These are phyloP conservation scores for Catunica adiposa DNA, from an alignment of 2,329 filamentous ascomycete species.

Conservation along the genomic window DNA sequence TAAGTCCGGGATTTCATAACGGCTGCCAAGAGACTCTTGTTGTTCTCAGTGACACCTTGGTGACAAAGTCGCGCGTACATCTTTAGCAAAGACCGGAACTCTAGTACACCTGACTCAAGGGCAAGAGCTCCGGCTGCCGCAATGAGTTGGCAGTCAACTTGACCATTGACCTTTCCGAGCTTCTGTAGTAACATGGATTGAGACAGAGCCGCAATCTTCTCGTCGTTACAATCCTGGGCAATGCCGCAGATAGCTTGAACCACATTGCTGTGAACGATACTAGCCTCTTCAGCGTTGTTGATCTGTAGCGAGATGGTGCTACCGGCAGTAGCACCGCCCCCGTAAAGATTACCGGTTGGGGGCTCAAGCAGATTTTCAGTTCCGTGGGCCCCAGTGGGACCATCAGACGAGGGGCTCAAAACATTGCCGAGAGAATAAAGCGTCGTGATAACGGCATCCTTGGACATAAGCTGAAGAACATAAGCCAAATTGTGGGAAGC, in stretches of 20 bases:
- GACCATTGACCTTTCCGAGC: slow-evolving; percentile 63
- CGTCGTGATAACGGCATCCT: slow-evolving; percentile 87
- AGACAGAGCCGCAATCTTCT: slow-evolving; percentile 82
- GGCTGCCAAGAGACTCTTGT: slow-evolving; percentile 51
- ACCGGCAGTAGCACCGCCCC: slow-evolving; percentile 42
- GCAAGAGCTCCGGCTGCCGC: slow-evolving; percentile 65
- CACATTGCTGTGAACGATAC: slow-evolving; percentile 67
- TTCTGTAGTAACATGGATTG: slow-evolving; percentile 97
- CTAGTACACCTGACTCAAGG: slow-evolving; percentile 57
- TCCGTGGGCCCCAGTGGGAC: slow-evolving; percentile 32
- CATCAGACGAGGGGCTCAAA: slow-evolving; percentile 54
- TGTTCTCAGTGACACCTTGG: slow-evolving; percentile 53
- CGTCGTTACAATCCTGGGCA: slow-evolving; percentile 62
- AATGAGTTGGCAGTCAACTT: slow-evolving; percentile 74
- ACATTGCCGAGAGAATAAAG: slow-evolving; percentile 95
- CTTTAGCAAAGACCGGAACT: slow-evolving; percentile 75
- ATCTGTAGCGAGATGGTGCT: slow-evolving; percentile 67
- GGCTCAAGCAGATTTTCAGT: slow-evolving; percentile 12
- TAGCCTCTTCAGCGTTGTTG: slow-evolving; percentile 61
- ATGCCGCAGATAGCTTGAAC: slow-evolving; percentile 91
- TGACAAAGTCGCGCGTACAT: slow-evolving; percentile 62
- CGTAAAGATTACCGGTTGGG: slow-evolving; percentile 32
- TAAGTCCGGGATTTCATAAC: slow-evolving; percentile 64
- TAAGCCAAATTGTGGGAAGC: slow-evolving; percentile 76
- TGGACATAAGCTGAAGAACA: slow-evolving; percentile 65